These are phyloP conservation scores for Quercus bicolor DNA, from an alignment of 306 rosid species.

Conservation along the genomic window DNA sequence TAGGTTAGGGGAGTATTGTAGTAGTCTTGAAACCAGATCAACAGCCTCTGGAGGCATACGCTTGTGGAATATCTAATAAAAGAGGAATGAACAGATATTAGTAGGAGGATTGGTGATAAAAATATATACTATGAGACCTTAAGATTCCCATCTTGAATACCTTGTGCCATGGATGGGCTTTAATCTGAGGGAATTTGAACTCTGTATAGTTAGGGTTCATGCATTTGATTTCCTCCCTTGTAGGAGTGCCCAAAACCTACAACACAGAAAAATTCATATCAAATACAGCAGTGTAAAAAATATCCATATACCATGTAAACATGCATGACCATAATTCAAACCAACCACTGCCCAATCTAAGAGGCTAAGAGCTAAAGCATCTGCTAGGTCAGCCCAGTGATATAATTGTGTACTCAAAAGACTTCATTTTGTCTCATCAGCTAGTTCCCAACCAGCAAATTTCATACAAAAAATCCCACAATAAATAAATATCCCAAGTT, in stretches of 20 bases:
- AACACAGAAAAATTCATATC: conserved; percentile 13
- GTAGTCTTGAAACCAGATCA: conserved; percentile 90
- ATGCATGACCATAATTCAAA: neutral
- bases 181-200: conserved; percentile 96
- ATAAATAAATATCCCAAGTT: neutral
- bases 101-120: neutral
- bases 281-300: neutral
- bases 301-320: conserved; percentile 3
- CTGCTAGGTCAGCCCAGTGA: neutral
- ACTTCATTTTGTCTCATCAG: neutral
- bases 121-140: neutral
- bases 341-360: neutral
- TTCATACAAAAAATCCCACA: neutral
- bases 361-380: neutral
- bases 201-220: conserved; percentile 98
- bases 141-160: conserved; percentile 29
- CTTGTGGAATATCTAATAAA: conserved; percentile 75
- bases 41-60: conserved; percentile 99
- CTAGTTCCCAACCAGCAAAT: neutral
- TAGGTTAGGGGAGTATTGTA: conserved; percentile 90
- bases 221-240: conserved; percentile 98
- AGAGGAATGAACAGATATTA: conserved; percentile 9
- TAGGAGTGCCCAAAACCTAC: conserved; percentile 95
- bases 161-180: conserved; percentile 99
- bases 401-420: neutral